Evolutionary conservation across 495 filamentous ascomycete species (phyloP).

Genomic region (Bathelium albidoporum): DNA sequence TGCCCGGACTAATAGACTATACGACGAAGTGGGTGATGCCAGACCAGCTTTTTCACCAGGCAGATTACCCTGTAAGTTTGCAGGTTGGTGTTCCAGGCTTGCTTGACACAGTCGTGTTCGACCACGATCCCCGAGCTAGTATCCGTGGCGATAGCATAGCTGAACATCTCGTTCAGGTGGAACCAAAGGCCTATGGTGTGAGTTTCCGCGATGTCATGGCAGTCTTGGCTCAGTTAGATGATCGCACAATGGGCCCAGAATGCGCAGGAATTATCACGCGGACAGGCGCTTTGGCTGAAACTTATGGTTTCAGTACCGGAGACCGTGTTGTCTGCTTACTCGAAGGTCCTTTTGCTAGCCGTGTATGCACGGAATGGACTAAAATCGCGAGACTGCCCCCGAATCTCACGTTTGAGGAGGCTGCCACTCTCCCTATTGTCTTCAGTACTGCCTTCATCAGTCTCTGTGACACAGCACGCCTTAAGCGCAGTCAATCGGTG

Average conservation of each 20-base stretch:
- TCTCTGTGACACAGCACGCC: slow-evolving; percentile 28
- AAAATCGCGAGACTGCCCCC: neutral
- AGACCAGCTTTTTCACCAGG: neutral
- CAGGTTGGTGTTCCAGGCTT: neutral
- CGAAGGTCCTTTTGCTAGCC: neutral
- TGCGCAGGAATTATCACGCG: neutral
- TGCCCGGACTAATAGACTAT: neutral
- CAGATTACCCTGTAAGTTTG: neutral
- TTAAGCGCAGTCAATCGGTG: slow-evolving; percentile 31
- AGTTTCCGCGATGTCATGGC: slow-evolving; percentile 1
- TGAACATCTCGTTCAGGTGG: neutral
- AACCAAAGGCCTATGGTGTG: neutral
- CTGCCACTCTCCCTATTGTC: slow-evolving; percentile 35
- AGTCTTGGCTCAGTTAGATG: neutral
- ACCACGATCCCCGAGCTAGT: neutral
- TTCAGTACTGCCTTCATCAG: slow-evolving; percentile 34
- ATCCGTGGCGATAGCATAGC: neutral
- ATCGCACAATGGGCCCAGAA: neutral
- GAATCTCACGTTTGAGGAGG: slow-evolving; percentile 28
- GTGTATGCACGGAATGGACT: neutral
- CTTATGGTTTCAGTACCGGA: neutral
- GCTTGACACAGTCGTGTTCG: neutral
- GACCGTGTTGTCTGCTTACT: neutral
- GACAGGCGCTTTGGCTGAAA: neutral
- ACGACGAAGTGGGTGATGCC: too few species aligned